Percentiles rank a stretch among this genome's conserved stretches.
phyloP scores from a whole-genome alignment of 805 yeast genomes.

The Yamadazyma kitorensis region DNA sequence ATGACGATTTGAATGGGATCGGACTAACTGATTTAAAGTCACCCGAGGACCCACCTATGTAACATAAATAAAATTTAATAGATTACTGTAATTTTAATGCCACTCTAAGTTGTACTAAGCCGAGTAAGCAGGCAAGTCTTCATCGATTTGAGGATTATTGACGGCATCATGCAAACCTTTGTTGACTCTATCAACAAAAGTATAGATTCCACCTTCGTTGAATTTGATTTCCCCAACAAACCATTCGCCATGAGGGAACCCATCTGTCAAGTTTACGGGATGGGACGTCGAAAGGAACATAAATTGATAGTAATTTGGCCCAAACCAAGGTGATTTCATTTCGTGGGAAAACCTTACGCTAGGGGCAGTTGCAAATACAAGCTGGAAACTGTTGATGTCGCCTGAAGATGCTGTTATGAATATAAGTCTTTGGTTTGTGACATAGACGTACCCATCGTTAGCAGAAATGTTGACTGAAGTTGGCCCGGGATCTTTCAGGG shows the following conservation, averaged over 20 bases:
- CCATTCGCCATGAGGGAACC: conserved; percentile 36
- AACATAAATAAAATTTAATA: too few species aligned
- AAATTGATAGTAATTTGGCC: conserved; percentile 48
- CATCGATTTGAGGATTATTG: conserved; percentile 39
- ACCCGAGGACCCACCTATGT: too few species aligned
- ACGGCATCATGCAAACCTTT: conserved; percentile 31
- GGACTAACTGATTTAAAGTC: too few species aligned
- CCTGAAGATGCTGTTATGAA: conserved; percentile 38
- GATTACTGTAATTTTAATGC: too few species aligned
- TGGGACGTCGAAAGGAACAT: conserved; percentile 32
- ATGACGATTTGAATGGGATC: too few species aligned
- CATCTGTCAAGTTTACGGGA: conserved; percentile 37
- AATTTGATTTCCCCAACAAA: conserved; percentile 39
- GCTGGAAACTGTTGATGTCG: conserved; percentile 40
- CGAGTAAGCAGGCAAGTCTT: conserved; percentile 36
- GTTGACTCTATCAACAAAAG: conserved; percentile 36
- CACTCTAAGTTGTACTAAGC: neutral
- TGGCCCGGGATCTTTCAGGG: conserved; percentile 12
- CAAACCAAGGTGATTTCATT: conserved; percentile 52
- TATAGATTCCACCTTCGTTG: conserved; percentile 48
- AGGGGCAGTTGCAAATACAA: conserved; percentile 27
- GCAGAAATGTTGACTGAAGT: conserved; percentile 25
- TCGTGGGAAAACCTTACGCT: conserved; percentile 35
- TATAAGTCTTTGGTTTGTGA: conserved; percentile 43
- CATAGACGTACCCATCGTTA: conserved; percentile 37